phyloP scores from a whole-genome alignment of 805 yeast species.

The Candida verbasci region DNA sequence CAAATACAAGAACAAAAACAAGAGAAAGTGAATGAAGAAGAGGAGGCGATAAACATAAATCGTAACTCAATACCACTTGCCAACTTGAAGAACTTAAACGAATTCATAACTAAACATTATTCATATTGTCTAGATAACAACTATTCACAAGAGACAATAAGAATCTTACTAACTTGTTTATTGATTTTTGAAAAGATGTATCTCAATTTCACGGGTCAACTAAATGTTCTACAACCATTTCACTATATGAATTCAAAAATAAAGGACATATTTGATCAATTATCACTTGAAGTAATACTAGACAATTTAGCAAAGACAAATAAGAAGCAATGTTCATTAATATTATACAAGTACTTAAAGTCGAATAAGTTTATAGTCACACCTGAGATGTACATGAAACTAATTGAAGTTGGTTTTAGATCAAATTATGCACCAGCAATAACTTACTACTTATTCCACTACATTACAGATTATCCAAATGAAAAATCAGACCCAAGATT shows the following conservation, averaged over 20 bases:
- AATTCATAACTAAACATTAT: constrained; percentile 21
- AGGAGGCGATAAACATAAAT: not conserved
- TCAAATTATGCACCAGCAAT: constrained; percentile 21
- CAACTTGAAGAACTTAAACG: constrained; percentile 19
- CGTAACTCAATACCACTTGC: constrained; percentile 13
- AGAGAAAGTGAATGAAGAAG: not conserved
- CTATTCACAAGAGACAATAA: constrained; percentile 14
- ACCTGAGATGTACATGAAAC: constrained; percentile 14
- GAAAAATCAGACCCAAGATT: no score
- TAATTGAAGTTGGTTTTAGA: constrained; percentile 22
- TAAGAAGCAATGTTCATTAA: constrained; percentile 24
- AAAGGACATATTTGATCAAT: constrained; percentile 17
- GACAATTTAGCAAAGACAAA: constrained; percentile 23
- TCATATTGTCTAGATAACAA: constrained; percentile 14
- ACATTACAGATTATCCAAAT: constrained; percentile 12
- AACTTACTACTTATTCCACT: constrained; percentile 19
- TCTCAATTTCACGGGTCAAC: constrained; percentile 32
- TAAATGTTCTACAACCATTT: constrained; percentile 16
- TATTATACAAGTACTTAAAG: constrained; percentile 19
- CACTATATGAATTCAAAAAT: constrained; percentile 13
- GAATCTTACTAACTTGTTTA: constrained; percentile 31
- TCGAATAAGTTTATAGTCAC: constrained; percentile 8
- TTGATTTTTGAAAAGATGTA: constrained; percentile 29
- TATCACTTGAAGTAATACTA: constrained; percentile 27
- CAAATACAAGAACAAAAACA: not conserved